phyloP scores from a whole-genome alignment of 441 rosid genomes.

The Geranium incanum region DNA sequence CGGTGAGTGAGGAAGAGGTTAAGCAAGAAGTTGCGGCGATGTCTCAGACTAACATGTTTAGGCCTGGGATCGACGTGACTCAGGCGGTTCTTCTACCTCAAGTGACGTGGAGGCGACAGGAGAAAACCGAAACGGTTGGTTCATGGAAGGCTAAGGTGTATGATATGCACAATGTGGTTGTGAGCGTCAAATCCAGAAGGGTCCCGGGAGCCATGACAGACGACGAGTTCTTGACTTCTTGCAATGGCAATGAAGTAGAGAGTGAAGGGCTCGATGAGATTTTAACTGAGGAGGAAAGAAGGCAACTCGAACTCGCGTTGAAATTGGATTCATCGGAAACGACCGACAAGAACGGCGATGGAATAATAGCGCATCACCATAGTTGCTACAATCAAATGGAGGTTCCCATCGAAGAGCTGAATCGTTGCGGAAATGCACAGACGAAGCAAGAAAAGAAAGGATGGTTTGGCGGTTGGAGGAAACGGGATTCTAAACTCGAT shows the following conservation, averaged over 20 bases:
- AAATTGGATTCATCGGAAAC: constrained; percentile 63
- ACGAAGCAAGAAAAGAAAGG: constrained; percentile 76
- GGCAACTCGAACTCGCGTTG: constrained; percentile 81
- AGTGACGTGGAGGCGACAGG: constrained; percentile 88
- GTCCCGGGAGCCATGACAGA: constrained; percentile 97
- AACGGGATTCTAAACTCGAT: constrained; percentile 56
- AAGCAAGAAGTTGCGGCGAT: constrained; percentile 78
- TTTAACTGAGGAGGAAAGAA: constrained; percentile 80
- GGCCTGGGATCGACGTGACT: constrained; percentile 96
- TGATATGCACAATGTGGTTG: constrained; percentile 94
- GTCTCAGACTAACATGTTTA: constrained; percentile 83
- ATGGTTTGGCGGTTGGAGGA: constrained; percentile 97
- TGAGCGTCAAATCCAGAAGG: constrained; percentile 81
- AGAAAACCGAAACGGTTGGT: constrained; percentile 83
- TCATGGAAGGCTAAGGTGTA: constrained; percentile 86
- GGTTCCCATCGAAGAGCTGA: constrained; percentile 55
- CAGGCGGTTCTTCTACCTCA: constrained; percentile 81
- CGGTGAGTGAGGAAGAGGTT: constrained; percentile 75
- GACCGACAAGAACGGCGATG: constrained; percentile 43
- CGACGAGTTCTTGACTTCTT: constrained; percentile 63
- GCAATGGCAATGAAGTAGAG: constrained; percentile 50
- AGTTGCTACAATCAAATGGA: constrained; percentile 78
- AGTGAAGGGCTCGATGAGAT: constrained; percentile 65
- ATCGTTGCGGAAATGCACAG: constrained; percentile 40
- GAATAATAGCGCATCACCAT: constrained; percentile 53